A percentile compares a stretch with the other conserved stretches of the same genome.
phyloP scores from a whole-genome alignment of 257 asterid genomes.

The Scutellaria galericulata region DNA sequence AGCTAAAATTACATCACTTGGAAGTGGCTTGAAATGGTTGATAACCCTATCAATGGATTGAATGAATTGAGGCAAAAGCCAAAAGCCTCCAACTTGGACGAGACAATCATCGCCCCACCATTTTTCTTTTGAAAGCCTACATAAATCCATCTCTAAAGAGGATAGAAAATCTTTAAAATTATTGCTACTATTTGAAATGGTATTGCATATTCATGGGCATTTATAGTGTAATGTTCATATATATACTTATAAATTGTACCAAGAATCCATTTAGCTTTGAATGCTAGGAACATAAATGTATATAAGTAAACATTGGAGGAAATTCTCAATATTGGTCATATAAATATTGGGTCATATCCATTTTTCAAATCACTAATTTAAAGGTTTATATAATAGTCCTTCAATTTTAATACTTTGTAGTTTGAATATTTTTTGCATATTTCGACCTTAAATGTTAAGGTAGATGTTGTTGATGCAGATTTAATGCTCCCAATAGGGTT shows the following conservation, averaged over 20 bases:
- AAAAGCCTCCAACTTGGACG: constrained; percentile 35
- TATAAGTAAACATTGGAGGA: too few species aligned
- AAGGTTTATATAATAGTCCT: too few species aligned
- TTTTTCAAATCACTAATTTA: too few species aligned
- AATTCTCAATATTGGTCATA: too few species aligned
- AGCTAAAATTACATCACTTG: constrained; percentile 37
- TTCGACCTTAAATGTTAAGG: too few species aligned
- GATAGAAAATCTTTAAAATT: neutral
- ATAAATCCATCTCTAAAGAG: constrained; percentile 25
- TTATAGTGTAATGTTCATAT: too few species aligned
- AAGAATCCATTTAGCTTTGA: neutral
- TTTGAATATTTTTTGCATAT: too few species aligned
- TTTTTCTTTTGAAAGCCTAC: constrained; percentile 29
- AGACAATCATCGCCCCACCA: constrained; percentile 45
- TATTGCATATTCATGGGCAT: neutral
- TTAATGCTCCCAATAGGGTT: too few species aligned
- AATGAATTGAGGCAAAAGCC: constrained; percentile 39
- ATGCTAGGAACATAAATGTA: too few species aligned
- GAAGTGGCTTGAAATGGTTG: constrained; percentile 40
- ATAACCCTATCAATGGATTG: constrained; percentile 34
- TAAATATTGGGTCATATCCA: too few species aligned
- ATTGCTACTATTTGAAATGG: neutral
- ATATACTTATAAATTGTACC: constrained; percentile 12
- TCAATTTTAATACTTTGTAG: neutral
- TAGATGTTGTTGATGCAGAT: too few species aligned